Percentiles rank a stretch among this genome's conserved stretches.
phyloP scores from a whole-genome alignment of 1,284 basidiomycete genomes.

The Moniliophthora roreri region DNA sequence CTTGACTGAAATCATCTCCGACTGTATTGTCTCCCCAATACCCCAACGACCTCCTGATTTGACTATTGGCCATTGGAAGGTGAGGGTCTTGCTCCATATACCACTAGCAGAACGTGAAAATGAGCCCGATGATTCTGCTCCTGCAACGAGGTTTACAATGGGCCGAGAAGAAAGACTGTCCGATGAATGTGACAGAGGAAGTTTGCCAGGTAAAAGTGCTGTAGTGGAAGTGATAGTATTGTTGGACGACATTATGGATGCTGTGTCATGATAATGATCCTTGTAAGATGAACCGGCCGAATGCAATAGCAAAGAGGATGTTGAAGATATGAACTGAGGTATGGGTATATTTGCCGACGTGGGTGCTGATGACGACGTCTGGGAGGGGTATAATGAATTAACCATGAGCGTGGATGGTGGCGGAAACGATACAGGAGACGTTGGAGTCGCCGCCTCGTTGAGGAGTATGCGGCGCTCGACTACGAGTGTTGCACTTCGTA shows the following conservation, averaged over 20 bases:
- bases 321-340: slow-evolving; percentile 35
- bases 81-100: slow-evolving; percentile 61
- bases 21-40: slow-evolving; percentile 71
- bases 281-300: slow-evolving; percentile 28
- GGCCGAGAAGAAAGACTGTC: slow-evolving; percentile 32
- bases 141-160: slow-evolving; percentile 51
- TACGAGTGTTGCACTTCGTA: slow-evolving; percentile 53
- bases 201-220: slow-evolving; percentile 16
- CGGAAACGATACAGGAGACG: slow-evolving; percentile 19
- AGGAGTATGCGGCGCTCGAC: slow-evolving; percentile 58
- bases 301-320: slow-evolving; percentile 35
- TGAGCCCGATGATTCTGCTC: slow-evolving; percentile 54
- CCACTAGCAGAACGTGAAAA: slow-evolving; percentile 56
- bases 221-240: slow-evolving; percentile 19
- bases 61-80: slow-evolving; percentile 68
- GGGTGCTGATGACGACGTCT: slow-evolving; percentile 19
- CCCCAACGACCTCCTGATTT: slow-evolving; percentile 73
- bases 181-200: slow-evolving; percentile 15
- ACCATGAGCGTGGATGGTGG: slow-evolving; percentile 17
- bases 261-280: background rate
- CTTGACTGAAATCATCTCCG: slow-evolving; percentile 62
- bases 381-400: slow-evolving; percentile 20
- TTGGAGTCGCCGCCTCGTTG: slow-evolving; percentile 32
- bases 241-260: slow-evolving; percentile 6
- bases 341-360: slow-evolving; percentile 28